A percentile compares a stretch with the other conserved stretches of the same genome.
These are phyloP conservation scores for Cercospora sojina DNA, from an alignment of 2,329 filamentous ascomycete species.

Conservation along the genomic window DNA sequence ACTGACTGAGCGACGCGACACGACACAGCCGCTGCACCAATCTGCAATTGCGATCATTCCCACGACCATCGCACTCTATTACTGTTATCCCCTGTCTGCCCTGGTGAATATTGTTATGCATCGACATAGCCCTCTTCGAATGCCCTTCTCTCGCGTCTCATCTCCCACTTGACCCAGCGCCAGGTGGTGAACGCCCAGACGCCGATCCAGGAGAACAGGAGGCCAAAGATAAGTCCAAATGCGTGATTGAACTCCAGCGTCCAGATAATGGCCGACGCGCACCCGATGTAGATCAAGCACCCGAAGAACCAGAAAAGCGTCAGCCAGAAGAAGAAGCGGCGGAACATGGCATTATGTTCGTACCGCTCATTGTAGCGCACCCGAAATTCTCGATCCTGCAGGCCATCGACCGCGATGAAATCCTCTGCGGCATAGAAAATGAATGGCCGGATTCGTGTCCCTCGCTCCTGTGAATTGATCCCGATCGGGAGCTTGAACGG, in stretches of 20 bases:
- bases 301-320: constrained; percentile 36
- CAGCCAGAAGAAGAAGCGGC: constrained; percentile 34
- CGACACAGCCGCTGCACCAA: background rate
- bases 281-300: constrained; percentile 33
- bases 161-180: constrained; percentile 33
- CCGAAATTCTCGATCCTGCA: constrained; percentile 37
- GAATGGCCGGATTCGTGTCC: constrained; percentile 33
- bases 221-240: constrained; percentile 33
- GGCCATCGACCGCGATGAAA: constrained; percentile 37
- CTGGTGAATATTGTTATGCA: constrained; percentile 11
- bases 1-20: too few species aligned
- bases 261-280: constrained; percentile 37
- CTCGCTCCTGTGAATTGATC: constrained; percentile 36
- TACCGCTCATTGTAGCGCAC: constrained; percentile 37
- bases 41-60: background rate
- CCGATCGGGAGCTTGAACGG: constrained; percentile 36
- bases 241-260: constrained; percentile 34
- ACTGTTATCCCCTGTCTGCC: background rate
- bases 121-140: constrained; percentile 32
- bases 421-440: constrained; percentile 39
- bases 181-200: constrained; percentile 30
- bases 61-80: background rate
- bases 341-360: constrained; percentile 33
- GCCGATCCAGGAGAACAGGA: constrained; percentile 34
- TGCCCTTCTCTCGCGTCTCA: constrained; percentile 32